Evolutionary conservation across 179 eudicot genomes (phyloP), one percentile per base, ranked within the genome.

Genomic region (Drosera spatulata): DNA sequence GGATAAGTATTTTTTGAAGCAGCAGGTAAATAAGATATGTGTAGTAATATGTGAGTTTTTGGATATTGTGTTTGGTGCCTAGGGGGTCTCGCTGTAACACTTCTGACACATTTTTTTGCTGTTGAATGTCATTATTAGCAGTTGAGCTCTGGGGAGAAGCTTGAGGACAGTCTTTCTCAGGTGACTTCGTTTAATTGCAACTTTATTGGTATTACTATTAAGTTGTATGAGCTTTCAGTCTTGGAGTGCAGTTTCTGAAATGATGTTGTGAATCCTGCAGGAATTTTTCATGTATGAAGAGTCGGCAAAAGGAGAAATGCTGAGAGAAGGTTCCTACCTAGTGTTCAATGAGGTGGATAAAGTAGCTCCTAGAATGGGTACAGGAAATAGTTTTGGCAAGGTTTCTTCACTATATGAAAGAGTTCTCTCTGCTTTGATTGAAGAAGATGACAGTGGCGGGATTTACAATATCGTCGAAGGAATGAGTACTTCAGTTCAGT

Each of bases 361-460:
- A 58, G 51, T 66, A 59, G 66, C 66, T 61, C 77, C 66, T 56
- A 75, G 71, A 62, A 46, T 75, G 54, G 71, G 63, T 39, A 66
- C 77, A 53, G 82, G 75, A 65, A 75, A 61, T 62, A 68, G 72
- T 71, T 59, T 49, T 59, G 81, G 72, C 58, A 68, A 71, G 50
- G 71, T 62, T 56, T 66, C 80, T 53, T 85, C 93, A 14, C 68
- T 91, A 76, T 86, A 80, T 70, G 93, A 91, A 77, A 86, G 91
- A 67, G 84, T 91, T 61, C 69, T 91, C 63, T 86, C 95, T 73
- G 96, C 98, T 75, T 75, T 91, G 60, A 89, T 91, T 64, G 72
- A 77, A 39, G 98, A 91, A 41, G 88, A 88, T 80, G 95, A 88
- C 59, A 72, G 73, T 73, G 96, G 86, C 64, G 86, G 81, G 63